Evolutionary conservation across 116 monocot species (phyloP), one percentile per base, ranked within the genome.

Genomic region (Cymodocea nodosa): DNA sequence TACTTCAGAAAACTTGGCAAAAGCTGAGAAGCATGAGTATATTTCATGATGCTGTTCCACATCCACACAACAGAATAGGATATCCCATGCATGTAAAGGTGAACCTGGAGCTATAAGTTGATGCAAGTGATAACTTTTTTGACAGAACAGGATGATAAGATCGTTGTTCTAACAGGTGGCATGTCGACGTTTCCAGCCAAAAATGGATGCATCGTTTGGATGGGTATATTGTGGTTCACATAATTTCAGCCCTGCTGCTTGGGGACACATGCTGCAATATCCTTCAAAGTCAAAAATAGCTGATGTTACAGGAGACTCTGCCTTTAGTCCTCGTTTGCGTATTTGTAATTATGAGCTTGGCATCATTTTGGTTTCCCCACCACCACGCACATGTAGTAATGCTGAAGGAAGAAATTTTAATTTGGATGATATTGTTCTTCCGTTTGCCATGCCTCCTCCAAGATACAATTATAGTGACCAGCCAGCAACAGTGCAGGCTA

Each of bases 11-110:
- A 79, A 85, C 87, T 15, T 92, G 92, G 92, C 80, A 85, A 64
- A 87, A 77, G 37, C 58, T 87, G 77, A 85, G 72, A 75, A 23
- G 52, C 59, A 53, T 60, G 11, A 64, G 75, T 35, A 79, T 87
- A 74, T 75, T 92, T 62, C 80, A 78, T 50, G 92, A 92, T 77
- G 80, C 81, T 60, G 62, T 92, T 75, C 92, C 87, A 58, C 62
- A 83, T 74, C 92, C 92, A 60, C 20, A 49, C 60, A 18, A 75
- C 20, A 85, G 92, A 77, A 60, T 81, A 60, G 87, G 92, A 65
- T 77, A 87, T 71, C 92, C 92, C 37, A 87, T 85, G 92, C 92
- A 92, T 81, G 87, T 87, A 0, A 92, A 92, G 87, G 92, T 92
- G 80, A 23, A 12, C 50, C 14, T 10, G 23, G 52, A 52, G 9